Evolutionary conservation across 176 grass and related monocot species (phyloP), one percentile per base, ranked within the genome.

Genomic region (Oryza glumipatula): DNA sequence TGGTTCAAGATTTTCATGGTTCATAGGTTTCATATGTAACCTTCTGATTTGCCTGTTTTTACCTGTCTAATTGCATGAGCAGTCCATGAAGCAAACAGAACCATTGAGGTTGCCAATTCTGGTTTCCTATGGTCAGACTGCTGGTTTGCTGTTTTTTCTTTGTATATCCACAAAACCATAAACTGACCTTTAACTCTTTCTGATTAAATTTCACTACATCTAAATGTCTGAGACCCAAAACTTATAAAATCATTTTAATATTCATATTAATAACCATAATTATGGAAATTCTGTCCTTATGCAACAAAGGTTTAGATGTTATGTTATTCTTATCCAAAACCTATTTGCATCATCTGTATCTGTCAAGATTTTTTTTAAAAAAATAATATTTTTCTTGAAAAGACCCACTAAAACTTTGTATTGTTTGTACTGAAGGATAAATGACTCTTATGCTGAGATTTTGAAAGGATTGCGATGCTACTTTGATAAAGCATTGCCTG

Each of bases 401-500:
- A 36, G 26, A 58, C 41, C 45, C 43, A 28, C 81, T 71, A 89
- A 72, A 84, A n/a, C 41, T 64, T 70, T 65, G 47, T 23, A 52
- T 9, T 73, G 4, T 43, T 82, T 86, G 67, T 71, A 51, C 60
- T 88, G 77, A 76, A 98, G 96, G 91, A 89, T 98, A 88, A 80
- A 86, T 85, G 96, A 95, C 45, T 94, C 91, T 10, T 85, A 92
- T 75, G 87, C 86, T 74, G 96, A 98, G 89, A 90, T 98, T 67
- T 80, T 95, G 30, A 98, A 93, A 91, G 96, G 96, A 76, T 56
- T 98, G 17, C 89, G 96, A 68, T 95, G 89, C 84, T 98, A 98
- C 70, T 98, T 98, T 79, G 95, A 98, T 81, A 98, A 98, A 80
- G 93, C 91, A 85, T 98, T 98, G 70, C 93, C 93, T 67, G 87